phyloP scores from a whole-genome alignment of 192 early-diverging fungal genomes.

The Entomortierella beljakovae region DNA sequence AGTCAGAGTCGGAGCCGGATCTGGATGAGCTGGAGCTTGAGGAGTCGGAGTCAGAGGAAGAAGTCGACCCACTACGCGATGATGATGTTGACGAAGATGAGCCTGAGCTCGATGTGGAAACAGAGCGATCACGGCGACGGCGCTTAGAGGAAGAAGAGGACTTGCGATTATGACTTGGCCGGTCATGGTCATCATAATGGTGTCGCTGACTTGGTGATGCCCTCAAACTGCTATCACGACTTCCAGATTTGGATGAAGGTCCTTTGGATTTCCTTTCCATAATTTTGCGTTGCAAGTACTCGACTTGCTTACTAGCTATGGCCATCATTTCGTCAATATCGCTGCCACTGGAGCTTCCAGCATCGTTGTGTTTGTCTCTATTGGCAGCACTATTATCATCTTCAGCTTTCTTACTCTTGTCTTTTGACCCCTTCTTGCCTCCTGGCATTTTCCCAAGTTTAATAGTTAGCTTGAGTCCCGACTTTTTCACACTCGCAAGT shows the following conservation, averaged over 20 bases:
- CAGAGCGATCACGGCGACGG: constrained; percentile 18
- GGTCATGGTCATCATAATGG: neutral
- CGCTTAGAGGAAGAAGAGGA: constrained; percentile 24
- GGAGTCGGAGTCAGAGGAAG: constrained; percentile 14
- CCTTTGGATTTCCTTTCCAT: constrained; percentile 45
- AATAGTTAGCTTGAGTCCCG: constrained; percentile 40
- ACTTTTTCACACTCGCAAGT: constrained; percentile 13
- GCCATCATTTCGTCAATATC: constrained; percentile 56
- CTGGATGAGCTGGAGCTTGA: constrained; percentile 28
- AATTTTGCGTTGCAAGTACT: constrained; percentile 53
- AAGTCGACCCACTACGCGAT: constrained; percentile 17
- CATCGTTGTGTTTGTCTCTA: constrained; percentile 5
- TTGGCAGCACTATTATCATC: neutral
- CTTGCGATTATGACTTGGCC: constrained; percentile 4
- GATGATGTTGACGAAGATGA: constrained; percentile 31
- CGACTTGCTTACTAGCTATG: constrained; percentile 44
- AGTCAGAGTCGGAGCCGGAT: constrained; percentile 48
- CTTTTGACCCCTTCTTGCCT: constrained; percentile 25
- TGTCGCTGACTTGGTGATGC: constrained; percentile 1
- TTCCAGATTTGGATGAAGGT: constrained; percentile 11
- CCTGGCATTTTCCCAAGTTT: constrained; percentile 46
- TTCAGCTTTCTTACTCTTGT: constrained; percentile 3
- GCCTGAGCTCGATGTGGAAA: constrained; percentile 21
- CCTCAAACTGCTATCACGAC: constrained; percentile 10
- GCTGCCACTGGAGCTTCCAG: constrained; percentile 28